Evolutionary conservation across 306 rosid genomes (phyloP).

Genomic region (Hylodesmum podocarpum): DNA sequence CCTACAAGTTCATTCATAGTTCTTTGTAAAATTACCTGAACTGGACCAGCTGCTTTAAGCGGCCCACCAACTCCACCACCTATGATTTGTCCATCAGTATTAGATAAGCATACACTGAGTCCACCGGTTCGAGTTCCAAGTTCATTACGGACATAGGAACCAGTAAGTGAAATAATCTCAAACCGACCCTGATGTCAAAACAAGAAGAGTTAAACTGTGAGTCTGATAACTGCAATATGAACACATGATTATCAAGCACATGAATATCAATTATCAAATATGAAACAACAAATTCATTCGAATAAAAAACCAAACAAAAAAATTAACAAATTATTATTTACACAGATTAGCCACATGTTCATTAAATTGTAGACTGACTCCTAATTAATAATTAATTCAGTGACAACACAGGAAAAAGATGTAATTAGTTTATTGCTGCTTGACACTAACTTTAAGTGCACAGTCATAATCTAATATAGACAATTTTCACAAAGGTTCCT

Average conservation of each 20-base stretch:
- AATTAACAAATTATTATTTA: neutral
- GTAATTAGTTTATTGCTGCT: neutral
- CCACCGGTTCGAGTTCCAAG: slow-evolving; percentile 74
- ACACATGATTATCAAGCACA: slow-evolving; percentile 13
- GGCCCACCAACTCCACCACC: slow-evolving; percentile 99
- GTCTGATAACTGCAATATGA: slow-evolving; percentile 11
- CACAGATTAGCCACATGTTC: neutral
- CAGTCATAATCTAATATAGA: slow-evolving; percentile 11
- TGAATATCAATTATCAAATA: no score
- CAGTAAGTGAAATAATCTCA: slow-evolving; percentile 86
- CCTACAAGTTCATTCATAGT: neutral
- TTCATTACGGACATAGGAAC: slow-evolving; percentile 86
- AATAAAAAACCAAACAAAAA: neutral
- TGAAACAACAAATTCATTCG: neutral
- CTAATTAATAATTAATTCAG: neutral
- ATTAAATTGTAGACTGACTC: neutral
- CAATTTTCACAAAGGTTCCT: slow-evolving; percentile 16
- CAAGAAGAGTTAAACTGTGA: slow-evolving; percentile 28
- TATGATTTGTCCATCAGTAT: slow-evolving; percentile 81
- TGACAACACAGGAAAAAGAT: neutral
- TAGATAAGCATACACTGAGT: slow-evolving; percentile 83
- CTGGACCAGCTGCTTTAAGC: slow-evolving; percentile 88
- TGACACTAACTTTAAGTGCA: neutral
- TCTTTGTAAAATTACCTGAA: slow-evolving; percentile 67
- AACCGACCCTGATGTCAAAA: slow-evolving; percentile 74